Percentiles rank a stretch among this genome's conserved stretches.
Evolutionary conservation across 2,329 filamentous ascomycete genomes (phyloP).

Genomic region (Apiospora aurea): DNA sequence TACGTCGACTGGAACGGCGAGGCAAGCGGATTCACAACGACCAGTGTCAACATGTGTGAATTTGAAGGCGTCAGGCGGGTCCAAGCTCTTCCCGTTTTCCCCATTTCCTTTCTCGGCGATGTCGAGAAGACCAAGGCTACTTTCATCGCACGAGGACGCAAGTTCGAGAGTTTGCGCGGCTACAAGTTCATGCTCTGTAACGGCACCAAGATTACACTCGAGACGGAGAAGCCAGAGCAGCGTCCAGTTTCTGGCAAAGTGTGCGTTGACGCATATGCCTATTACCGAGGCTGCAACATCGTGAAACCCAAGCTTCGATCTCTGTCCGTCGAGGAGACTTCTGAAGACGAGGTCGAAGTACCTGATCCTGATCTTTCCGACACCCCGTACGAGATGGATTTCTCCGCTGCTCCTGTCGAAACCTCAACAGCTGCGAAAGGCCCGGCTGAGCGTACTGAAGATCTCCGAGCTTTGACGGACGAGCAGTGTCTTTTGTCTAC

Average conservation of each 20-base stretch:
- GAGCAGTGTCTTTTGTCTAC: conserved; percentile 45
- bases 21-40: conserved; percentile 38
- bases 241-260: conserved; percentile 42
- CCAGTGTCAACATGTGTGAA: conserved; percentile 34
- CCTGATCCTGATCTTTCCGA: conserved; percentile 27
- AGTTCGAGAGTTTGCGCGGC: conserved; percentile 43
- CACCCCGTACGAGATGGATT: conserved; percentile 26
- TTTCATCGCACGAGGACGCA: conserved; percentile 41
- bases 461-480: conserved; percentile 40
- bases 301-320: conserved; percentile 40
- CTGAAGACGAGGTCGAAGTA: conserved; percentile 12
- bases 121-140: conserved; percentile 35
- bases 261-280: conserved; percentile 46
- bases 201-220: conserved; percentile 41
- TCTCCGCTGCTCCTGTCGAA: conserved; percentile 23
- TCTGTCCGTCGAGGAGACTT: conserved; percentile 25
- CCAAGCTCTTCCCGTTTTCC: conserved; percentile 39
- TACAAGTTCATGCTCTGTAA: conserved; percentile 42
- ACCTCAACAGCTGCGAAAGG: conserved; percentile 25
- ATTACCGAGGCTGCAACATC: conserved; percentile 42
- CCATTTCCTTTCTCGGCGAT: conserved; percentile 38
- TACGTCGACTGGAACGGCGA: conserved; percentile 48
- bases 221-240: conserved; percentile 36
- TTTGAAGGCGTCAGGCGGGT: conserved; percentile 41
- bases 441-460: conserved; percentile 33